Evolutionary conservation across 129 eudicot species (phyloP).

Genomic region (Daucus carota): DH1_v3.0 NC_030382.2:33070001-33070500

Average conservation of each 20-base stretch:
- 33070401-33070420: slow-evolving; percentile 42
- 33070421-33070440: slow-evolving; percentile 75
- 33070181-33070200: slow-evolving; percentile 41
- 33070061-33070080: slow-evolving; percentile 59
- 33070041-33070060: background rate
- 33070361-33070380: slow-evolving; percentile 79
- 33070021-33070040: background rate
- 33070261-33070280: background rate
- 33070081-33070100: slow-evolving; percentile 55
- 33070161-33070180: slow-evolving; percentile 29
- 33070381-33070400: slow-evolving; percentile 52
- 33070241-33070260: too few species aligned
- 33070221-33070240: background rate
- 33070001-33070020: background rate
- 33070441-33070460: slow-evolving; percentile 57
- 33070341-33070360: slow-evolving; percentile 75
- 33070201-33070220: background rate
- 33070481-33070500: slow-evolving; percentile 61
- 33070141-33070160: slow-evolving; percentile 35
- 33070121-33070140: slow-evolving; percentile 39
- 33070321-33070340: slow-evolving; percentile 55
- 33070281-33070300: slow-evolving; percentile 56
- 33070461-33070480: slow-evolving; percentile 44
- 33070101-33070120: slow-evolving; percentile 60
- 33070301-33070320: slow-evolving; percentile 79